Evolutionary conservation across 441 rosid species (phyloP), one percentile per base, ranked within the genome.

Genomic region (Flueggea neowawraea): DNA sequence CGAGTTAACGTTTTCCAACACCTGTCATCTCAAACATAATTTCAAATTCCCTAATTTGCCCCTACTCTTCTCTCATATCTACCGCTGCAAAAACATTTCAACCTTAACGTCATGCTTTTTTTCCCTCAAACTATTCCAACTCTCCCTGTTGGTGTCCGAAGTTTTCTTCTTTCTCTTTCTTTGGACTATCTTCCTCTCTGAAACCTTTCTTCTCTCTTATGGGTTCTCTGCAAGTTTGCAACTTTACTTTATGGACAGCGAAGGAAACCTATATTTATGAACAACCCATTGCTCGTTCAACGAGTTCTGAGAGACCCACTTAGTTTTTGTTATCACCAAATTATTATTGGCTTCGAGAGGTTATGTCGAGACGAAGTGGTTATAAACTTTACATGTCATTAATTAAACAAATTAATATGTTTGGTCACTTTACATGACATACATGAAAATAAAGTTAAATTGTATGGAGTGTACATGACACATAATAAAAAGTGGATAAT

Each of bases 111-210:
- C 62, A 64, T 47, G 43, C 64, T 60, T 41, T 55, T 52, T 56
- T 55, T 63, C 54, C 54, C 62, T 61, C 50, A 60, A 50, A 53
- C 36, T 17, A 44, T 32, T 54, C 72, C n/a, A 60, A 54, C 62
- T 54, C n/a, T 3, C 45, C 58, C 74, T 14, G 78, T 69, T 79
- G 86, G 81, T 66, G 78, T 78, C 86, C 77, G 65, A 80, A 47
- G 79, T 70, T 50, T 11, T 9, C 62, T 57, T 53, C 56, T 52
- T 32, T 48, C 63, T 56, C 52, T 63, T 55, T 47, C 43, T 69
- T 49, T 55, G n/a, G 39, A 50, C 64, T 53, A 39, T 62, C 17
- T 81, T 49, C 51, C 45, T 16, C 62, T 12, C 32, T 17, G 31
- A 55, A 31, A 6, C 58, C 33, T 62, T 41, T 6, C 60, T 65